Evolutionary conservation across 1,139 yeast genomes (phyloP), one percentile per base, ranked within the genome.

Genomic region (Suhomyces bribrorum): DNA sequence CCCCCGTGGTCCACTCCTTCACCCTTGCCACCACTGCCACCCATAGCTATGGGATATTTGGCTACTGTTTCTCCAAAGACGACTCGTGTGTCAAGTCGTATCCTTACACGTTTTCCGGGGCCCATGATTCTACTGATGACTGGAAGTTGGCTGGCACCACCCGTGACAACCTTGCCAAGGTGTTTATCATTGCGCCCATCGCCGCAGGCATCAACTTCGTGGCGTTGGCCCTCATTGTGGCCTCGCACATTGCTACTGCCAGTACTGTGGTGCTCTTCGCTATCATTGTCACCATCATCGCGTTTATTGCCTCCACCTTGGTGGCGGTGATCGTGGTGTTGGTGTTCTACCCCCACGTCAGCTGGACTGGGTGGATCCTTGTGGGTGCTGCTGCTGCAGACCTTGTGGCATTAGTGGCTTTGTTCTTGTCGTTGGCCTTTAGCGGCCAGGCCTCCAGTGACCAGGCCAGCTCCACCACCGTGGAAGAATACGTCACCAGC

Each of bases 1-100:
- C 68, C 5, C 83, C 83, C 1, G 69, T 74, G 5, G 63, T 69
- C 3, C 40, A 55, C 1, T 33, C 61, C 2, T 62, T 78, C 38
- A 50, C 54, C n/a, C 50, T 78, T 20, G 77, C 54, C 22, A 29
- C 41, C 17, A 45, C 56, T 2, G 67, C 69, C 15, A 78, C 73
- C 35, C 70, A 72, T 54, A 67, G 75, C 38, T 92, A 83, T 59
- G 98, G 98, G 5, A 88, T 87, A 1, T 86, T 90, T 66, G 98
- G 97, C 2, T 77, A 79, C 46, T 90, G 97, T 60, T 56, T 47
- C 30, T 37, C 49, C 5, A 44, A 57, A 17, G 56, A 66, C 3
- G 56, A 63, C 5, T 53, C 60, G 62, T 39, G 58, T 57, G 14
- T 62, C 62, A 40, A 43, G 5, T 66, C 54, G n/a, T 72, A 62